Evolutionary conservation across 768 basidiomycete genomes (phyloP).

Genomic region (Vararia minispora): DNA sequence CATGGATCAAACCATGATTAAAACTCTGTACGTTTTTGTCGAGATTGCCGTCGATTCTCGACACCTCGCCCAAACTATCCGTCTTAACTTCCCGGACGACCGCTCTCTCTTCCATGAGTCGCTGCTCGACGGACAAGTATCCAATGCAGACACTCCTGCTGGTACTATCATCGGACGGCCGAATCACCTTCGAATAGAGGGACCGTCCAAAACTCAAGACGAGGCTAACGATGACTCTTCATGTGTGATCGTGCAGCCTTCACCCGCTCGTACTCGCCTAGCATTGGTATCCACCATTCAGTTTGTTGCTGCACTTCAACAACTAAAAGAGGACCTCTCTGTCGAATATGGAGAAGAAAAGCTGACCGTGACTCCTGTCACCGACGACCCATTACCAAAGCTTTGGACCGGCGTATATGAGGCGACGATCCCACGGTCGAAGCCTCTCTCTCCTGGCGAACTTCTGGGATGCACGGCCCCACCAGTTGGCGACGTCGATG

Average conservation of each 20-base stretch:
- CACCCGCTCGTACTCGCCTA: constrained; percentile 45
- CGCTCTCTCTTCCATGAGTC: constrained; percentile 52
- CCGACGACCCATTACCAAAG: constrained; percentile 10
- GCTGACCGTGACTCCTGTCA: constrained; percentile 6
- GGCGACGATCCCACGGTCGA: constrained; percentile 68
- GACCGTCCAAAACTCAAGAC: constrained; percentile 12
- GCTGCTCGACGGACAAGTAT: constrained; percentile 44
- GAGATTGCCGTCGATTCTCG: constrained; percentile 87
- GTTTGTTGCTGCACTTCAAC: constrained; percentile 88
- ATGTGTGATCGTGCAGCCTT: neutral
- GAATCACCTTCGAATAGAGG: constrained; percentile 53
- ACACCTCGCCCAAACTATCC: constrained; percentile 76
- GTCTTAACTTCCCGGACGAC: constrained; percentile 80
- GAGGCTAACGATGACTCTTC: constrained; percentile 12
- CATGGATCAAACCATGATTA: constrained; percentile 86
- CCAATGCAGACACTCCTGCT: constrained; percentile 35
- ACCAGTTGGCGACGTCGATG: constrained; percentile 66
- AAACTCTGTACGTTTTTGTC: constrained; percentile 95
- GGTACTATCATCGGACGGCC: constrained; percentile 27
- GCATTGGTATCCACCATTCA: constrained; percentile 97
- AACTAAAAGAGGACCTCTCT: constrained; percentile 69
- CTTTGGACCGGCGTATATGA: constrained; percentile 61
- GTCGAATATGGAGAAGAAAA: constrained; percentile 21
- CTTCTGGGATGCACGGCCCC: constrained; percentile 97
- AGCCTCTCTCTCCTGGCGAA: constrained; percentile 93